Evolutionary conservation across 164 flowering plant species (phyloP), one percentile per base, ranked within the genome.

Genomic region (Vitis rupestris): DNA sequence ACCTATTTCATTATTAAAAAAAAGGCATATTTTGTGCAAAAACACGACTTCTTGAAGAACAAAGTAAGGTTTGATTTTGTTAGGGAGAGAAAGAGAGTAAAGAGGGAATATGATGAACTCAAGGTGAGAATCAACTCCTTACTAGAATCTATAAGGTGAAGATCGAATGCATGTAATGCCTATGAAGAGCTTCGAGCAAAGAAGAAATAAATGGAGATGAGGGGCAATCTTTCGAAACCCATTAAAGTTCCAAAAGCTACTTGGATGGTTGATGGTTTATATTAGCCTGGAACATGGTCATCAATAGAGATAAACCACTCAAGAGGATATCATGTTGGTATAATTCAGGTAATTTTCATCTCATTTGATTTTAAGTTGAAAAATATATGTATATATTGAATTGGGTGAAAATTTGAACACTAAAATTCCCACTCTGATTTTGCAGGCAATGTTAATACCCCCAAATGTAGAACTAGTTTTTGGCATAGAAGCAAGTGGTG

Each of bases 191-290:
- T 90, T 1, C 44, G 79, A 71, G 87, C 84, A 0, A 88, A 80
- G 87, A 88, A 79, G 82, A 88, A 90, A 63, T 85, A 83, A 78
- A 64, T 84, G 74, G 93, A 90, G 68, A 74, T 75, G 69, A 89
- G 88, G 7, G 89, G 75, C n/a, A 79, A 73, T 73, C 68, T 54
- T 30, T 68, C 85, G 9, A 92, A 90, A 55, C 70, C 74, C 4
- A 31, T 86, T 10, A 86, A 88, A 71, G 83, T 87, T 58, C 85
- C 85, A 1, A 94, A 87, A 79, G 98, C 97, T 13, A 94, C 95
- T 72, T 94, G 97, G 97, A 94, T 94, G 98, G 81, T 92, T 14
- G 98, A 92, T 81, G 93, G 95, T 7, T 81, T 90, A 66, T 93
- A 90, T 51, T 94, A 97, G 97, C 92, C 92, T 23, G 97, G 98